Conservation (phyloP, 2,329 filamentous ascomycete species). For the Thielaviopsis euricoi region DNA sequence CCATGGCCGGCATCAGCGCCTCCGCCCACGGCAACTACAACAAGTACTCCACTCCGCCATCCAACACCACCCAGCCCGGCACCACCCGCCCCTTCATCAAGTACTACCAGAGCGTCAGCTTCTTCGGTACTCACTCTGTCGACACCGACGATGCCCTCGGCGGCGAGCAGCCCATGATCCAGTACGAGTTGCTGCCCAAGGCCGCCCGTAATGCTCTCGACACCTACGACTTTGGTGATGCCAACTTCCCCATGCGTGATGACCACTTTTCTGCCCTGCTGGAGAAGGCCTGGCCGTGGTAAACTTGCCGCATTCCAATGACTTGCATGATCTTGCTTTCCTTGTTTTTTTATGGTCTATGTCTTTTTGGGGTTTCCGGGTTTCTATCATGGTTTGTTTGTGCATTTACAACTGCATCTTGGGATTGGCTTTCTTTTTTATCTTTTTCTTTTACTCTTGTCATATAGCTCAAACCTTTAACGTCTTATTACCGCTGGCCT, state of each 20-base stretch:
- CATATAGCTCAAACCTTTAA: not conserved
- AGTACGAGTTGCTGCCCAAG: constrained; percentile 26
- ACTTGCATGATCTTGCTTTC: not conserved
- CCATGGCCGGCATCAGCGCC: constrained; percentile 21
- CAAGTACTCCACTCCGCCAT: constrained; percentile 12
- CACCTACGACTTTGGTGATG: constrained; percentile 24
- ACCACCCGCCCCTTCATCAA: constrained; percentile 17
- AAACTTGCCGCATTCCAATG: not conserved
- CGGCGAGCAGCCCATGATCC: constrained; percentile 23
- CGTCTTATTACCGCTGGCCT: no score
- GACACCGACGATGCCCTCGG: constrained; percentile 21
- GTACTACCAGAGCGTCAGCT: constrained; percentile 18
- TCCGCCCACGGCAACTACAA: constrained; percentile 23
- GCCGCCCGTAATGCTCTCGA: constrained; percentile 21
- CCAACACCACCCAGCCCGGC: constrained; percentile 3
- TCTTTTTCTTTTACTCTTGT: not conserved
- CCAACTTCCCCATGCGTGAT: constrained; percentile 25
- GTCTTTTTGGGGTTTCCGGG: not conserved
- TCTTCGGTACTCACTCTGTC: constrained; percentile 21
- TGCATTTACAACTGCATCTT: not conserved
- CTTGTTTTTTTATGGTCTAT: not conserved
- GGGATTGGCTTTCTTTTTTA: not conserved
- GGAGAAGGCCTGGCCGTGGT: constrained; percentile 11
- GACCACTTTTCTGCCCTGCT: constrained; percentile 16
- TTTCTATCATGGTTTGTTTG: not conserved